These are phyloP conservation scores for Cytospora schulzeri DNA, from an alignment of 2,329 filamentous ascomycete species.

Conservation along the genomic window DNA sequence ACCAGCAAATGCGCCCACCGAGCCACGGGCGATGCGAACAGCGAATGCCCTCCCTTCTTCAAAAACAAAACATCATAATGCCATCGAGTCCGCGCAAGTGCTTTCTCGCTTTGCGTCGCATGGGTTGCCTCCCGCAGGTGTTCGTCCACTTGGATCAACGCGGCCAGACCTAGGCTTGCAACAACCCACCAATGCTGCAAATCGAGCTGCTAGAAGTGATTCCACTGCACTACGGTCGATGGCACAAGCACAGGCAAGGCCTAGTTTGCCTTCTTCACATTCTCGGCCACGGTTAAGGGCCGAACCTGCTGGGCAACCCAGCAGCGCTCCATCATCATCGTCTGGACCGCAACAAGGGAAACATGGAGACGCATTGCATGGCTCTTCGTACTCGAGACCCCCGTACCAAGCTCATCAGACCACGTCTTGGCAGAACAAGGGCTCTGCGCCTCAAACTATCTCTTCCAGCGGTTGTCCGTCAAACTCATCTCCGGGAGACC, in stretches of 20 bases:
- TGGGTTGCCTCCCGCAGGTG: not conserved
- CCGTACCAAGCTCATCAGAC: not conserved
- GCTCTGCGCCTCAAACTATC: not conserved
- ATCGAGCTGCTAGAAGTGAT: not conserved
- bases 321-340: not conserved
- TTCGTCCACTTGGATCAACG: not conserved
- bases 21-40: slow-evolving; percentile 16
- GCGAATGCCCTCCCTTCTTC: not conserved
- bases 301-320: not conserved
- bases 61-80: too few relatives aligned
- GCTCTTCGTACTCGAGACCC: not conserved
- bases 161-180: not conserved
- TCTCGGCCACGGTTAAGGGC: not conserved
- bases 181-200: not conserved
- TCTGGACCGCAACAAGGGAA: not conserved
- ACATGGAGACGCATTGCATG: not conserved
- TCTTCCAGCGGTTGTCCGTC: not conserved
- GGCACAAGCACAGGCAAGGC: not conserved
- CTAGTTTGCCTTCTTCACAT: not conserved
- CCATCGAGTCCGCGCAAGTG: not conserved
- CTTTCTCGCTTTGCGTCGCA: not conserved
- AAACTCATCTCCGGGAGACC: not conserved
- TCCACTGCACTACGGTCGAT: not conserved
- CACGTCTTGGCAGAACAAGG: not conserved
- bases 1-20: slow-evolving; percentile 6